These are phyloP conservation scores for Liriodendron chinense DNA, from an alignment of 164 flowering plant genomes.

Conservation along the genomic window DNA sequence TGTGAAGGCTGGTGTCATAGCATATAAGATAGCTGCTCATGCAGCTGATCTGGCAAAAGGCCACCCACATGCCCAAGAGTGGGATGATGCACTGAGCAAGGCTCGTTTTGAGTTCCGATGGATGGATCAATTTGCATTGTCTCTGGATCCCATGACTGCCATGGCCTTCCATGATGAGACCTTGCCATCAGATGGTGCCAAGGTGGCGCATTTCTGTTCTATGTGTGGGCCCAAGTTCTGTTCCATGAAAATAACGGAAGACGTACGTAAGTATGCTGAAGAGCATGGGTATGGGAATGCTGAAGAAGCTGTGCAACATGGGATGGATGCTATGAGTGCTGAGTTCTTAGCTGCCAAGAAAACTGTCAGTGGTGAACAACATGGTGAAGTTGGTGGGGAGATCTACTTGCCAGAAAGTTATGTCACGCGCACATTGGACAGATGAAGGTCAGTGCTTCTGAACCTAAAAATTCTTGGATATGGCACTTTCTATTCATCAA, in stretches of 20 bases:
- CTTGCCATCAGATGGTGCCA: too few species aligned
- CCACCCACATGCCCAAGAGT: slow-evolving; percentile 93
- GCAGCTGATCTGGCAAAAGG: slow-evolving; percentile 94
- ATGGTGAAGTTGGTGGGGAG: too few species aligned
- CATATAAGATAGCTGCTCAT: too few species aligned
- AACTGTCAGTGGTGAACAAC: too few species aligned
- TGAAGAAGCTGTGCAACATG: slow-evolving; percentile 81
- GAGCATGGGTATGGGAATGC: slow-evolving; percentile 97
- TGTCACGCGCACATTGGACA: slow-evolving; percentile 29
- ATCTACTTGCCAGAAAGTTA: slow-evolving; percentile 43
- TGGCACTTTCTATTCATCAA: too few species aligned
- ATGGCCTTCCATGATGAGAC: too few species aligned
- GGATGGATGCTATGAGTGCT: slow-evolving; percentile 99
- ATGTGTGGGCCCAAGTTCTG: slow-evolving; percentile 99
- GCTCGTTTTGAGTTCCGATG: slow-evolving; percentile 97
- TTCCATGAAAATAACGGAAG: slow-evolving; percentile 99
- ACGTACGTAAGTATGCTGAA: slow-evolving; percentile 94
- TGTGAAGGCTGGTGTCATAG: too few species aligned
- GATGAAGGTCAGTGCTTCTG: slow-evolving; percentile 43
- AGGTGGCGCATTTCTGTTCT: too few species aligned
- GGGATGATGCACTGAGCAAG: slow-evolving; percentile 99
- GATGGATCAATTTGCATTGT: slow-evolving; percentile 98
- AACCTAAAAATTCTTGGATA: neutral
- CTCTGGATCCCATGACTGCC: slow-evolving; percentile 97
- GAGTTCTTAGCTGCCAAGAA: too few species aligned